These are phyloP conservation scores for Eleusine coracana DNA, from an alignment of 176 grass and related monocot genomes.

Conservation along the genomic window DNA sequence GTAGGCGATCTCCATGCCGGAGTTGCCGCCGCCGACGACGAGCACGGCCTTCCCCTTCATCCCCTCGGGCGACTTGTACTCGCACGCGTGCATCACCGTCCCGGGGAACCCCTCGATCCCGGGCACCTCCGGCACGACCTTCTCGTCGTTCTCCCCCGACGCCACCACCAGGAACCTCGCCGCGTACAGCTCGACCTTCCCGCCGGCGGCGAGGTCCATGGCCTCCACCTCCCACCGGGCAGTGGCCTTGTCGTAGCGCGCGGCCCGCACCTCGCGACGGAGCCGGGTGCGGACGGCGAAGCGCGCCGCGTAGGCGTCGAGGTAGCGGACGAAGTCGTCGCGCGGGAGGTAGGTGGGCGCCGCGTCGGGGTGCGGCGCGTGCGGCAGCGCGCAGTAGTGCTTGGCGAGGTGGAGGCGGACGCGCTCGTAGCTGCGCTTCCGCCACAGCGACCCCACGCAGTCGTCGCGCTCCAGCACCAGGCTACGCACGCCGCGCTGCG, in stretches of 20 bases:
- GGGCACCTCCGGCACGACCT: conserved; percentile 64
- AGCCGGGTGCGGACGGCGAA: conserved; percentile 52
- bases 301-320: conserved; percentile 59
- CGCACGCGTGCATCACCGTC: conserved; percentile 55
- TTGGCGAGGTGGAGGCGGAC: conserved; percentile 76
- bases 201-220: conserved; percentile 14
- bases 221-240: conserved; percentile 53
- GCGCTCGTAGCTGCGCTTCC: conserved; percentile 71
- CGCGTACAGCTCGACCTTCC: conserved; percentile 33
- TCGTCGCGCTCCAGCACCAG: conserved; percentile 84
- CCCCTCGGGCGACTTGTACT: conserved; percentile 44
- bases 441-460: conserved; percentile 78
- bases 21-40: conserved; percentile 82
- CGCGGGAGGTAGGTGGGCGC: conserved; percentile 61
- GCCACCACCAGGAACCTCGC: conserved; percentile 69
- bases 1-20: conserved; percentile 86
- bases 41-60: conserved; percentile 65
- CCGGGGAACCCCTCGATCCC: conserved; percentile 62
- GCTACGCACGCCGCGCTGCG: conserved; percentile 33
- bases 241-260: conserved; percentile 38
- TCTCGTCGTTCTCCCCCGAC: conserved; percentile 71
- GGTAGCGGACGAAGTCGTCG: conserved; percentile 60
- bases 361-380: conserved; percentile 39
- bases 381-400: conserved; percentile 63
- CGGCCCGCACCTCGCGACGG: conserved; percentile 52